A percentile compares a stretch with the other conserved stretches of the same genome.
Evolutionary conservation across 225 moss, liverwort and hornwort species (phyloP).

Genomic region (Marchantia polymorpha): DNA sequence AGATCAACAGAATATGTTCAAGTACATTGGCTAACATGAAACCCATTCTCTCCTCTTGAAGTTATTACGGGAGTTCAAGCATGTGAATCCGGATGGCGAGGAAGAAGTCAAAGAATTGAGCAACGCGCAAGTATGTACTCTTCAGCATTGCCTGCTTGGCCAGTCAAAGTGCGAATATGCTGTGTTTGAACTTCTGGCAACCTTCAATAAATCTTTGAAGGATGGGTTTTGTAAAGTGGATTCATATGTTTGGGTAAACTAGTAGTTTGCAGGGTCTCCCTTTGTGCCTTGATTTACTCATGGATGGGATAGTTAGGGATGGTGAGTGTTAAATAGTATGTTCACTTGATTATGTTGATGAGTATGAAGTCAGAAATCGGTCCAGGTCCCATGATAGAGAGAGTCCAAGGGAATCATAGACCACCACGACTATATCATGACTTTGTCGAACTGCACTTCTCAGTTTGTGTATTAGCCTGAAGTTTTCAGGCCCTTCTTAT

Average conservation of each 20-base stretch:
- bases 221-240: neutral
- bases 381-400: too few species aligned
- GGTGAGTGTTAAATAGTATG: neutral
- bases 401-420: too few species aligned
- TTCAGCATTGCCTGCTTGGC: neutral
- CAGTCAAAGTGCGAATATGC: neutral
- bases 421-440: too few species aligned
- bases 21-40: neutral
- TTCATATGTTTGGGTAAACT: neutral
- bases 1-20: too few species aligned
- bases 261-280: neutral
- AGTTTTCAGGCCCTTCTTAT: too few species aligned
- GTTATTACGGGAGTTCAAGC: constrained; percentile 92
- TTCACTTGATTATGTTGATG: too few species aligned
- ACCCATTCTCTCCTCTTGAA: constrained; percentile 31
- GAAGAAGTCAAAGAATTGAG: constrained; percentile 72
- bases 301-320: neutral
- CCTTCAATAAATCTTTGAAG: neutral
- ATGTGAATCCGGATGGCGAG: constrained; percentile 88
- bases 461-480: too few species aligned
- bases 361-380: too few species aligned
- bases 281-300: neutral
- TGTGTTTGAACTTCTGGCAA: too few species aligned
- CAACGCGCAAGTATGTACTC: constrained; percentile 55
- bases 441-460: too few species aligned